Percentiles rank a stretch among this genome's conserved stretches.
phyloP scores from a whole-genome alignment of 371 early-diverging fungal genomes.

The Mucor mucedo region DNA sequence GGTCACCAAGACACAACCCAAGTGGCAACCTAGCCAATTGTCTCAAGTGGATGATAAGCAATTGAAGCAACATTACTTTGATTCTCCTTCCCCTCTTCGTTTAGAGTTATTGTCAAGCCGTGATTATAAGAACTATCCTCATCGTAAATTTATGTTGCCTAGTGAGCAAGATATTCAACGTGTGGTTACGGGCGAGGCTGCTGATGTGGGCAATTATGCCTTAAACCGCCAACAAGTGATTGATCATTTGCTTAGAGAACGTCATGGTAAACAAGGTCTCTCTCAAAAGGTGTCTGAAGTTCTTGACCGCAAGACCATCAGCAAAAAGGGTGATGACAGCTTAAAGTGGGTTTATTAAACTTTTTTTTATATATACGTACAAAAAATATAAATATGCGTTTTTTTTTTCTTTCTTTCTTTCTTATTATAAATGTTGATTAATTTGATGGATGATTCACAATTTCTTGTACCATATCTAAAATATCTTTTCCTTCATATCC shows the following conservation, averaged over 20 bases:
- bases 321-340: slow-evolving; percentile 36
- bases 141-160: slow-evolving; percentile 80
- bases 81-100: slow-evolving; percentile 39
- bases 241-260: slow-evolving; percentile 67
- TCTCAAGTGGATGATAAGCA: slow-evolving; percentile 56
- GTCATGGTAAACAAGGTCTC: slow-evolving; percentile 74
- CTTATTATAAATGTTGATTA: not conserved
- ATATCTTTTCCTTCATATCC: slow-evolving; percentile 47
- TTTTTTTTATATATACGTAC: not conserved
- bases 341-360: slow-evolving; percentile 56
- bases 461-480: slow-evolving; percentile 40
- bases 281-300: slow-evolving; percentile 72
- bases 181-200: slow-evolving; percentile 68
- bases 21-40: slow-evolving; percentile 78
- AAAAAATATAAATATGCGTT: too few relatives aligned
- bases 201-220: slow-evolving; percentile 62
- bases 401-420: slow-evolving; percentile 4
- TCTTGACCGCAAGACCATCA: slow-evolving; percentile 64
- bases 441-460: slow-evolving; percentile 30
- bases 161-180: slow-evolving; percentile 77
- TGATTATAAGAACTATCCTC: slow-evolving; percentile 69
- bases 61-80: slow-evolving; percentile 68
- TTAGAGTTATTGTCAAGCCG: slow-evolving; percentile 43
- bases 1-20: slow-evolving; percentile 66
- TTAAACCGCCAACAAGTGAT: slow-evolving; percentile 71